Evolutionary conservation across 768 basidiomycete species (phyloP), one percentile per base, ranked within the genome.

Genomic region (Thelephora ganbajun): DNA sequence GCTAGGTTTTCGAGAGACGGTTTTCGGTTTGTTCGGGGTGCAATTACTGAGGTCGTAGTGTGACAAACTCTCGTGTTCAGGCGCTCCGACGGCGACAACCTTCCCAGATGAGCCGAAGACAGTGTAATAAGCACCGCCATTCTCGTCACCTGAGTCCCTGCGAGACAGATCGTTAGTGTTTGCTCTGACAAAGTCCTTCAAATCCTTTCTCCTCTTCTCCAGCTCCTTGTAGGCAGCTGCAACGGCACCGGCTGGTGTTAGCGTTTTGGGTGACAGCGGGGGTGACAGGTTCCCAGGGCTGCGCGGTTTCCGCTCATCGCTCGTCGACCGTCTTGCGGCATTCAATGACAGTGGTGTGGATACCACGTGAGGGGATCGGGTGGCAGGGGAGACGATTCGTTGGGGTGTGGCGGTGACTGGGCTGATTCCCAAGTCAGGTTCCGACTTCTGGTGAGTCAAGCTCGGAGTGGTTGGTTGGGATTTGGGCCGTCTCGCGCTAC

Each of bases 121-220:
- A 3, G 77, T 74, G 53, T 77, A 77, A 45, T 77, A 75, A n/a
- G 76, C 75, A 9, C 61, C 64, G 52, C 11, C 60, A 49, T 42
- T 41, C 18, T 44, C 50, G 34, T 59, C 61, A 11, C 43, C 59
- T 1, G 51, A 55, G 18, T 47, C 51, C 12, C 18, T 41, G 14
- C 14, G 39, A 22, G 18, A 18, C 16, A 9, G 18, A 41, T 14
- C 9, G 14, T 16, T 11, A 14, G 22, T 22, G 9, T 9, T 9
- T 1, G 39, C 14, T 2, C 12, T 16, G 30, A 18, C 20, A 11
- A 9, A 9, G 9, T 30, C 26, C 9, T 30, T 4, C 9, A 9
- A 30, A 13, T 57, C 46, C 47, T 61, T 56, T 3, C 60, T 53
- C 3, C 56, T 56, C 47, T 62, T 54, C 44, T 66, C 64, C 46